Base-by-base conservation (phyloP, 2,329 filamentous ascomycete species). In the Claviceps paspali region DNA sequence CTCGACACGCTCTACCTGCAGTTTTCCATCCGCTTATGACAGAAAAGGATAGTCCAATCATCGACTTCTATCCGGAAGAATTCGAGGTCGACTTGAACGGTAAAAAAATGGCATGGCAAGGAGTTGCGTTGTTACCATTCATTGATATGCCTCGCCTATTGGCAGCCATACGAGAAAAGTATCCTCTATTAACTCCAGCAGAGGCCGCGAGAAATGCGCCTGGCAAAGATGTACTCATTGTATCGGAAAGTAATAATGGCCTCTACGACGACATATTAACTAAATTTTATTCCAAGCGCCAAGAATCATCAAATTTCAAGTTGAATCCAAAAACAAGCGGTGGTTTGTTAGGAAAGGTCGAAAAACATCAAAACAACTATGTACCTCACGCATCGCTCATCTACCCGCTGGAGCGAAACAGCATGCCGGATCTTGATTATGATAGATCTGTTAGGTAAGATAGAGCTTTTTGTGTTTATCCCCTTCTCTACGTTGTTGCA, bases 101-200 rank as follows among this genome's bases (percentile, higher is more conserved):
- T 38, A 96, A 96, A 65, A 98, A 96, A 55, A 92, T 95, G 62
- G 85, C 86, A 1, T 98, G 92, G 91, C 88, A 96, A 56, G 91
- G 91, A 45, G 81, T 98, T 37, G 86, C 85, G 3, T 65, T 98
- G 15, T 68, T 98, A 24, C 91, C 91, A 0, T 98, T 96, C 56
- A 98, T 98, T 49, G 87, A 98, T 49, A 91, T 93, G 68, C 76
- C 79, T 36, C 77, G 87, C 37, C 64, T 98, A 14, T 65, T 98
- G 7, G 68, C 70, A 14, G 88, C 88, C 7, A 88, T 96, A 64
- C 71, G 75, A 33, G 79, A 76, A 45, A 85, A 82, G 49, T 94
- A 95, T 51, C 82, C 81, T 6, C 63, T 83, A 11, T 65, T 98
- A 4, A 82, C 75, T 12, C 67, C 76, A 0, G 83, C 85, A 33